A percentile compares a stretch with the other conserved stretches of the same genome.
phyloP scores from a whole-genome alignment of 345 rosid species.

The Citrus sp. region DNA sequence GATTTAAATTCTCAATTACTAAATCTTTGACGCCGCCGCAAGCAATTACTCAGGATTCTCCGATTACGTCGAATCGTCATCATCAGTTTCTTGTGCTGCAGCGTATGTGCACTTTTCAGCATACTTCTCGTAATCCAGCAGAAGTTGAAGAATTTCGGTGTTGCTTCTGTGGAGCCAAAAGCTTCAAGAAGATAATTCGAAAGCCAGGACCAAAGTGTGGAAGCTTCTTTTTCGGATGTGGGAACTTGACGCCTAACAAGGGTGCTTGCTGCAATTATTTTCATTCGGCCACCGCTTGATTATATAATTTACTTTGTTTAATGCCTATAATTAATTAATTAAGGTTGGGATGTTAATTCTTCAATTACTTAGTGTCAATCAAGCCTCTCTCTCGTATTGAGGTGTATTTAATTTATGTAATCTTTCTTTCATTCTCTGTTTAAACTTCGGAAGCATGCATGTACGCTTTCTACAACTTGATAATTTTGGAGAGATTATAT shows the following conservation, averaged over 20 bases:
- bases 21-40: conserved; percentile 40
- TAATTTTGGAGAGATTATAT: too few relatives aligned
- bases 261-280: conserved; percentile 43
- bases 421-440: too few relatives aligned
- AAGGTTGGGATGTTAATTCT: too few relatives aligned
- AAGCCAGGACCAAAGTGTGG: conserved; percentile 50
- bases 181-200: conserved; percentile 37
- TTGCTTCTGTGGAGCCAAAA: conserved; percentile 45
- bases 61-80: conserved; percentile 17
- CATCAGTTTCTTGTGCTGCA: not conserved
- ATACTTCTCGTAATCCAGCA: conserved; percentile 20
- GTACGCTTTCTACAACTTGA: too few relatives aligned
- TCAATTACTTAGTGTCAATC: too few relatives aligned
- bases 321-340: too few relatives aligned
- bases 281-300: conserved; percentile 34
- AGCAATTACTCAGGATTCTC: conserved; percentile 10
- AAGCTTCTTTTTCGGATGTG: conserved; percentile 46
- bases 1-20: conserved; percentile 41
- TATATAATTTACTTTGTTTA: not conserved
- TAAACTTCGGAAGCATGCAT: too few relatives aligned
- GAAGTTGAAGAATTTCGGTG: conserved; percentile 11
- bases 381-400: too few relatives aligned
- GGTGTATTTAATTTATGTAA: too few relatives aligned
- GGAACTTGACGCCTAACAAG: conserved; percentile 37
- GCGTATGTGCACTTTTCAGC: conserved; percentile 17